phyloP scores from a whole-genome alignment of 345 rosid genomes.

The Moricandia arvensis region DNA sequence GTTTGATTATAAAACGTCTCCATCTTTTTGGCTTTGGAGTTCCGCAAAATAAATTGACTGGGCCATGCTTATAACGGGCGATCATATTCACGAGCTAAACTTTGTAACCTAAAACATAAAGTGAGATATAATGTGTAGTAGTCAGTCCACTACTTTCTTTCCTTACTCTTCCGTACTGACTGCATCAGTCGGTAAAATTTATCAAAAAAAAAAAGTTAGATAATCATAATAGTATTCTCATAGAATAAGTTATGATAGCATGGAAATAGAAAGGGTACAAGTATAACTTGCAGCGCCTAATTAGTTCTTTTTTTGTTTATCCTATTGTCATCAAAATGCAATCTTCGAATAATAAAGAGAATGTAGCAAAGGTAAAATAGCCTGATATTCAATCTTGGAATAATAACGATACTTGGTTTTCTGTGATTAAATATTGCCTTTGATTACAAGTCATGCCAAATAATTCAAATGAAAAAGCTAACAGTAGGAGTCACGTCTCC shows the following conservation, averaged over 20 bases:
- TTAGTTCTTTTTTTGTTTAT: background rate
- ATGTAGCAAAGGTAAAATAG: background rate
- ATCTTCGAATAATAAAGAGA: constrained; percentile 4
- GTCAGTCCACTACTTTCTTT: too few relatives aligned
- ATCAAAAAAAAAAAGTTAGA: too few relatives aligned
- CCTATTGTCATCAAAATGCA: background rate
- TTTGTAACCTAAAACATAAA: too few relatives aligned
- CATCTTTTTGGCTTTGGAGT: background rate
- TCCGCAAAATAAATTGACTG: background rate
- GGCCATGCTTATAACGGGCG: background rate
- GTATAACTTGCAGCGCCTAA: background rate
- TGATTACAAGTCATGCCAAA: constrained; percentile 19
- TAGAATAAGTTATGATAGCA: background rate
- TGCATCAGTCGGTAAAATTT: too few relatives aligned
- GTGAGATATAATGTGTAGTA: too few relatives aligned
- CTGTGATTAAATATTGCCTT: constrained; percentile 21
- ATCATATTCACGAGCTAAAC: background rate
- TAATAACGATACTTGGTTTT: background rate
- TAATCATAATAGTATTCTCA: background rate
- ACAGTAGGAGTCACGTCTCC: constrained; percentile 32
- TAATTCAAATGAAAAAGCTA: constrained; percentile 11
- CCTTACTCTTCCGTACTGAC: too few relatives aligned
- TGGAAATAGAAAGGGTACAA: background rate
- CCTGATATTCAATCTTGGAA: constrained; percentile 1
- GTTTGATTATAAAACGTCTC: background rate